Conservation (phyloP, 805 yeast species). For the Cyberlindnera maritima region DNA sequence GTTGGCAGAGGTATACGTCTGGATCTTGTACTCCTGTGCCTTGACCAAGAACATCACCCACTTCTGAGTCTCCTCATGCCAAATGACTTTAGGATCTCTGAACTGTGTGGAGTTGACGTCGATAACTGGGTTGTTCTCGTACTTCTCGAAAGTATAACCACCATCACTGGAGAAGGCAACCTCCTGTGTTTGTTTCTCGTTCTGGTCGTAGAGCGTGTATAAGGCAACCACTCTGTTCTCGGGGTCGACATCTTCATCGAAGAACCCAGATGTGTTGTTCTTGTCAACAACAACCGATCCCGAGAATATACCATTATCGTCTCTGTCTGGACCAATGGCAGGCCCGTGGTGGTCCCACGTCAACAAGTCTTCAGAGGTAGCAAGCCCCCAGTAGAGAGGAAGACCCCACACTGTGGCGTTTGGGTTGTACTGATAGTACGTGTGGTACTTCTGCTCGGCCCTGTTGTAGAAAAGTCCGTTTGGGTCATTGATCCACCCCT, state of each 20-base stretch:
- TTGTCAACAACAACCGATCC: conserved; percentile 37
- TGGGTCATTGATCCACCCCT: conserved; percentile 45
- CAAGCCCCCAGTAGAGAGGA: conserved; percentile 42
- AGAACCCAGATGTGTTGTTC: conserved; percentile 37
- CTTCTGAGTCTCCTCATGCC: conserved; percentile 30
- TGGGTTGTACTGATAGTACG: conserved; percentile 40
- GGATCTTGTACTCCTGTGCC: conserved; percentile 31
- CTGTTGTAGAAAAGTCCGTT: conserved; percentile 38
- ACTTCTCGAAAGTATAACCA: conserved; percentile 33
- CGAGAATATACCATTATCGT: conserved; percentile 33
- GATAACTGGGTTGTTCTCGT: conserved; percentile 32
- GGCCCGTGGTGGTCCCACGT: conserved; percentile 34
- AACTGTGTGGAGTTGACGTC: conserved; percentile 30
- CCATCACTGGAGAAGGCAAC: conserved; percentile 36
- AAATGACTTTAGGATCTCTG: conserved; percentile 37
- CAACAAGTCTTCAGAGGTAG: conserved; percentile 34
- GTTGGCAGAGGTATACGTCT: conserved; percentile 29
- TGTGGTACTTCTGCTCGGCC: conserved; percentile 32
- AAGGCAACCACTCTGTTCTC: conserved; percentile 36
- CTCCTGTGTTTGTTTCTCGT: conserved; percentile 31
- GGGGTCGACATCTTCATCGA: conserved; percentile 26
- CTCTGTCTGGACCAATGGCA: conserved; percentile 31
- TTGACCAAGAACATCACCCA: conserved; percentile 33
- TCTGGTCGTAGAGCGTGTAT: conserved; percentile 29
- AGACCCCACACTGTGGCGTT: conserved; percentile 32